Evolutionary conservation across 768 basidiomycete species (phyloP).

Genomic region (Mycena indigotica): DNA sequence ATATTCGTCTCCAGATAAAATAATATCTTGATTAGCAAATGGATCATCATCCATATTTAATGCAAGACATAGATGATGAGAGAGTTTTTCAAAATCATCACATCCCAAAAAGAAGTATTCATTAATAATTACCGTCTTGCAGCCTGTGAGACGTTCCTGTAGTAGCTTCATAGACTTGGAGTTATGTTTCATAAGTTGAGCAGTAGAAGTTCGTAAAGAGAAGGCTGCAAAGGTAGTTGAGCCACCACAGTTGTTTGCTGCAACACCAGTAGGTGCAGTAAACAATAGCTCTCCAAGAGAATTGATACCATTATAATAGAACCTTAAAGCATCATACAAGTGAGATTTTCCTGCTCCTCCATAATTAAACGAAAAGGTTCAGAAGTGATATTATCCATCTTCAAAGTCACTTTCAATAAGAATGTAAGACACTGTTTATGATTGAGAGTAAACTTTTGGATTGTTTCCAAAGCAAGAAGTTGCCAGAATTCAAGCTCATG

Average conservation of each 20-base stretch:
- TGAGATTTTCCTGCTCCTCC: constrained; percentile 28
- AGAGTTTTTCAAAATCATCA: constrained; percentile 11
- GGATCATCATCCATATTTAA: constrained; percentile 2
- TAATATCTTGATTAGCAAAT: constrained; percentile 14
- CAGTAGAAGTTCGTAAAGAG: neutral
- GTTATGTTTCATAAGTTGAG: neutral
- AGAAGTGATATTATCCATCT: no score
- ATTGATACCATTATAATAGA: constrained; percentile 7
- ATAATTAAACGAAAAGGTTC: constrained; percentile 25
- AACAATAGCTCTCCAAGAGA: constrained; percentile 7
- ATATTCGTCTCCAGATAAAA: constrained; percentile 19
- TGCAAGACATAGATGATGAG: constrained; percentile 12
- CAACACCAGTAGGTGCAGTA: constrained; percentile 25
- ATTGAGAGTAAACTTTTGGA: constrained; percentile 17
- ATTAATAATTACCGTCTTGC: constrained; percentile 13
- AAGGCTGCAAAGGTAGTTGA: constrained; percentile 17
- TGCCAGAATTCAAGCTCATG: constrained; percentile 6
- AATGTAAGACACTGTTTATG: constrained; percentile 18
- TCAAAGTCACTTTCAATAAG: constrained; percentile 8
- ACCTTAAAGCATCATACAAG: constrained; percentile 19
- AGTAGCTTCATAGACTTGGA: constrained; percentile 3
- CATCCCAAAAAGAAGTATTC: constrained; percentile 20
- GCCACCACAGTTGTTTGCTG: constrained; percentile 21
- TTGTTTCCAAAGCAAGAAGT: constrained; percentile 6
- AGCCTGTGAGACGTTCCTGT: neutral